These are phyloP conservation scores for Dactylonectria macrodidyma DNA, from an alignment of 2,329 filamentous ascomycete genomes.

Conservation along the genomic window DNA sequence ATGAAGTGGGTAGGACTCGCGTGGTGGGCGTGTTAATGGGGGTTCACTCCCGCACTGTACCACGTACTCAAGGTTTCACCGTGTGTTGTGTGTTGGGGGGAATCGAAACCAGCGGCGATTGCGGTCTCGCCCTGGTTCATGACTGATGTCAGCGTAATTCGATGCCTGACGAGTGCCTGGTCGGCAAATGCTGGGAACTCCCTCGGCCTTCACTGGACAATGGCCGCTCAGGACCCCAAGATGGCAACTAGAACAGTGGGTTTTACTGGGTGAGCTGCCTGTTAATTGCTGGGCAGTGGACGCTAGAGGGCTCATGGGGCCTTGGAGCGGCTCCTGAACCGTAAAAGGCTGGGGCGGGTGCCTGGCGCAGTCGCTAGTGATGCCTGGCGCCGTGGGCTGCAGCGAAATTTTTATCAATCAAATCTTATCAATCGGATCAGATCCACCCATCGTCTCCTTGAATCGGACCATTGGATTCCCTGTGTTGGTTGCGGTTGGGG, in stretches of 20 bases:
- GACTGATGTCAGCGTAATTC: conserved; percentile 16
- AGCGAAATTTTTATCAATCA: conserved; percentile 59
- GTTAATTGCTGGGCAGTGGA: not conserved
- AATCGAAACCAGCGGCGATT: conserved; percentile 25
- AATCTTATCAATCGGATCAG: conserved; percentile 66
- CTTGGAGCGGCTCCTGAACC: not conserved
- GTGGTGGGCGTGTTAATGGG: conserved; percentile 11
- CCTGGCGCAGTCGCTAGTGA: conserved; percentile 30
- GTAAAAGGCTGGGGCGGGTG: conserved; percentile 26
- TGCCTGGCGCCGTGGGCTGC: conserved; percentile 42
- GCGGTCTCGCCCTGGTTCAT: conserved; percentile 22
- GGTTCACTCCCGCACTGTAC: conserved; percentile 25
- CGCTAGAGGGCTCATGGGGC: conserved; percentile 16
- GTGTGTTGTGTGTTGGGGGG: not conserved
- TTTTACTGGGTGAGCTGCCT: conserved; percentile 17
- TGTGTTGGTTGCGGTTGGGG: conserved; percentile 45
- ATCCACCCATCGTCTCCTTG: conserved; percentile 52
- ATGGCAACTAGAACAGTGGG: not conserved
- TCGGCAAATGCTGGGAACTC: conserved; percentile 26
- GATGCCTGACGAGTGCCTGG: conserved; percentile 26
- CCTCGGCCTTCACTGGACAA: not conserved
- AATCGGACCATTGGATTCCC: conserved; percentile 52
- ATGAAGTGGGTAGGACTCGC: conserved; percentile 1
- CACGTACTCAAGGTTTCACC: not conserved
- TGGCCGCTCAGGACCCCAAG: not conserved